Percentiles rank a stretch among this genome's conserved stretches.
Conservation (phyloP, 257 asterid species). For the Salvia miltiorrhiza region DNA sequence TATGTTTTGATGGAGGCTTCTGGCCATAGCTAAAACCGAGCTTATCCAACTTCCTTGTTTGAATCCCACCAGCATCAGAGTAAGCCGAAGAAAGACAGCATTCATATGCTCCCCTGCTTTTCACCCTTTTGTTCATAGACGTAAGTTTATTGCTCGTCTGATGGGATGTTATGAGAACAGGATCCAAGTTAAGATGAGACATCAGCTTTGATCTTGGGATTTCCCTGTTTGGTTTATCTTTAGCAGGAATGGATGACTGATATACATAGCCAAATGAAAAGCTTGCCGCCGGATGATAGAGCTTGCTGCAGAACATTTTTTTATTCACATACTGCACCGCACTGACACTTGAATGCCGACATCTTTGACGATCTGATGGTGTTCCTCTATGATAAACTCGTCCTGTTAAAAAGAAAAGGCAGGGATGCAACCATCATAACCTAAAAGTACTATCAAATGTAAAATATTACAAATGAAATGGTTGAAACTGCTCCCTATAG, state of each 20-base stretch:
- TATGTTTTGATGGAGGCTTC: constrained; percentile 40
- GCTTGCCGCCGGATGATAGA: constrained; percentile 38
- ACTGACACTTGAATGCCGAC: constrained; percentile 31
- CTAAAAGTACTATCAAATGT: constrained; percentile 3
- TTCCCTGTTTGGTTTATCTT: constrained; percentile 35
- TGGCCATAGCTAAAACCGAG: constrained; percentile 46
- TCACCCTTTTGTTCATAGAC: constrained; percentile 29
- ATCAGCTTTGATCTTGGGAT: constrained; percentile 23
- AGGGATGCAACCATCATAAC: constrained; percentile 18
- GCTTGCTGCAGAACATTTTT: constrained; percentile 23
- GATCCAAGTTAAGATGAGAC: constrained; percentile 30
- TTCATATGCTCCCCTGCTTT: constrained; percentile 32
- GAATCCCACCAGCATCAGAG: constrained; percentile 37
- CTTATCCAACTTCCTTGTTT: constrained; percentile 45
- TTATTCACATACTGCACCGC: constrained; percentile 30
- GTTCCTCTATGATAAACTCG: constrained; percentile 36
- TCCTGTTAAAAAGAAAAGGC: constrained; percentile 34
- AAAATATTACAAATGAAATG: not conserved
- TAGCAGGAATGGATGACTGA: constrained; percentile 26
- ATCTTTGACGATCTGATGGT: constrained; percentile 35
- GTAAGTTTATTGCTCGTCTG: constrained; percentile 29
- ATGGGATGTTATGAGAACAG: constrained; percentile 20
- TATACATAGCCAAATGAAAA: constrained; percentile 29
- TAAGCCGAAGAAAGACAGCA: constrained; percentile 37
- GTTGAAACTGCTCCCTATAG: constrained; percentile 1